Base-by-base conservation (phyloP, 371 early-diverging fungal species). In the Rhizopus arrhizus region DNA sequence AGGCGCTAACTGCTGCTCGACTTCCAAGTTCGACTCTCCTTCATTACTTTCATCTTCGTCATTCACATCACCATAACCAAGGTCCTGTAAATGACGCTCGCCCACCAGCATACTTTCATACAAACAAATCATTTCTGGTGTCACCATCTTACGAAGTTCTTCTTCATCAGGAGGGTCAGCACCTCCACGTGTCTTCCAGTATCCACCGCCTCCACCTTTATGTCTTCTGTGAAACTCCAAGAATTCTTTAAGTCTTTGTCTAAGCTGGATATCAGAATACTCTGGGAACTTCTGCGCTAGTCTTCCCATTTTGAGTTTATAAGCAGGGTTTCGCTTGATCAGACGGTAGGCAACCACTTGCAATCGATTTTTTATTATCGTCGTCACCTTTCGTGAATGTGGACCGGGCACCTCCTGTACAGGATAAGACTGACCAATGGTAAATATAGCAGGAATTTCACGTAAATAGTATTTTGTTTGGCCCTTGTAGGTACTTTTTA, bases 111-210 rank as follows among this genome's bases (percentile, higher is more conserved):
- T 99, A 70, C 95, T 94, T 73, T 99, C 97, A 65, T 93, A 94
- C 55, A 97, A 77, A 75, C 99, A 99, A 28, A 99, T 87, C 89
- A 94, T 95, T 72, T 99, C 99, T 8, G 99, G 99, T n/a, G 98
- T 96, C 0, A 98, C 89, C 74, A 97, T 83, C 65, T 95, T 95
- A 46, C 94, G 83, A 34, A 99, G 69, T 40, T 97, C 97, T 56
- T 99, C 97, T 74, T 99, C 99, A 47, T 72, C 76, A 0, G 97
- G 96, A 4, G 98, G 73, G 3, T 87, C 79, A 10, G 88, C 82
- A 6, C 70, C 84, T n/a, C 82, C 87, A 69, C 97, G 94, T 42
- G 96, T 76, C 54, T 92, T 89, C 98, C 98, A 99, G 67, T 91
- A 91, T 15, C 95, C 95, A 28, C 92, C 92, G 35, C 76, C 76